Base-by-base conservation (phyloP, 2,329 filamentous ascomycete species). In the Hymenoscyphus repandus region DNA sequence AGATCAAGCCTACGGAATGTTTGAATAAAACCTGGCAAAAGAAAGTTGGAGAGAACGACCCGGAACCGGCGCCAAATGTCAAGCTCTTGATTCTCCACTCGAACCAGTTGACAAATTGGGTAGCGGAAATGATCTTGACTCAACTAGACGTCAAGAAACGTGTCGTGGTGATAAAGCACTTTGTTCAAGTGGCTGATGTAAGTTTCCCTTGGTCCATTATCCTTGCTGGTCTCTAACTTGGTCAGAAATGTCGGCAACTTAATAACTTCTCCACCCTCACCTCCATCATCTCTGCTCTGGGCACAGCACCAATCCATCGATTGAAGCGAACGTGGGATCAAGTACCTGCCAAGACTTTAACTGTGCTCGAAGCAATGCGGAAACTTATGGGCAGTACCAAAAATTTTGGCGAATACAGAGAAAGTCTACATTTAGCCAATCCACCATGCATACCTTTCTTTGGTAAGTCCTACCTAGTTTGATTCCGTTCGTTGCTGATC, bases 11-110 rank as follows among this genome's bases (percentile, higher is more conserved):
- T 0, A 93, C 90, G 0, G 93, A 99, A 69, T 97, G 92, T 68
- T 74, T 99, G 54, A 96, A 96, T 72, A 99, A 99, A 76, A 96
- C 91, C 5, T 99, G 93, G 93, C 90, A 96, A 70, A 97, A 95
- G 79, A 96, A 96, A 74, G 77, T 95, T 52, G 79, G 74, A 7
- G 86, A 91, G 32, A 85, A 86, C 53, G 87, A 91, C 56, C 80
- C 86, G 5, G 90, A 96, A 63, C 88, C 91, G 32, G 91, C 93
- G 9, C 82, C 90, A 0, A 97, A 99, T 62, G 90, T 99, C 60
- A 96, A 97, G 71, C 88, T 90, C 9, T 78, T 99, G 56, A 99
- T 99, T 71, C 76, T 97, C 47, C 93, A 99, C 71, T 97, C 93
- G 0, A 99, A 99, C 65, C 92, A 97, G 69, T 84, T 99, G 76